These are phyloP conservation scores for Naganishia kalamii DNA, from an alignment of 768 basidiomycete species.

Conservation along the genomic window DNA sequence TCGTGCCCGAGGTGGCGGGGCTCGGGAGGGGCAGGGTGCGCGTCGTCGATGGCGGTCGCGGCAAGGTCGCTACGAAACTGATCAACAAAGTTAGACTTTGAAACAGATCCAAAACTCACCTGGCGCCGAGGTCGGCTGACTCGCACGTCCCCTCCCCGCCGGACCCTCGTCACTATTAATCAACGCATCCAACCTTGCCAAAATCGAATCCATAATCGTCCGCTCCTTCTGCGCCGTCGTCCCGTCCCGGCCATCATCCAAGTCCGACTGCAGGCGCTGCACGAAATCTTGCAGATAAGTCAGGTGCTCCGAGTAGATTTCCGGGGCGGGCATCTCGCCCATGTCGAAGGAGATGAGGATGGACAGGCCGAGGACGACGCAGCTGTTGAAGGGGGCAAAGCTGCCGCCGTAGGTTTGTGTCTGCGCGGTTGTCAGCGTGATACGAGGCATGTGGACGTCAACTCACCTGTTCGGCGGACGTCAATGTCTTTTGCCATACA, in stretches of 20 bases:
- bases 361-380: conserved; percentile 19
- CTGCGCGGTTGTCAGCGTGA: background rate
- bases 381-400: conserved; percentile 18
- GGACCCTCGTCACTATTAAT: conserved; percentile 4
- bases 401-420: conserved; percentile 15
- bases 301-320: conserved; percentile 16
- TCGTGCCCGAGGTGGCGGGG: conserved; percentile 7
- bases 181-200: conserved; percentile 17
- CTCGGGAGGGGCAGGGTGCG: background rate
- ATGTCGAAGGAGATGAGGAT: conserved; percentile 20
- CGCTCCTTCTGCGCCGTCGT: conserved; percentile 12
- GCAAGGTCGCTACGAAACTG: too few species aligned
- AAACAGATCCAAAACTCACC: background rate
- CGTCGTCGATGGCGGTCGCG: background rate
- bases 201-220: conserved; percentile 21
- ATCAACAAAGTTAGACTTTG: background rate
- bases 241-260: conserved; percentile 15
- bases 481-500: conserved; percentile 15
- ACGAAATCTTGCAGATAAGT: conserved; percentile 17
- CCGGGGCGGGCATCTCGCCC: conserved; percentile 15
- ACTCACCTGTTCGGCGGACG: conserved; percentile 16
- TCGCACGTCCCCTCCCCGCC: background rate
- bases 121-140: background rate
- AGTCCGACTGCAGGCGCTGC: conserved; percentile 7
- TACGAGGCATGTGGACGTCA: background rate